A percentile compares a stretch with the other conserved stretches of the same genome.
phyloP scores from a whole-genome alignment of 345 rosid genomes.

The Arabis hirsuta region DNA sequence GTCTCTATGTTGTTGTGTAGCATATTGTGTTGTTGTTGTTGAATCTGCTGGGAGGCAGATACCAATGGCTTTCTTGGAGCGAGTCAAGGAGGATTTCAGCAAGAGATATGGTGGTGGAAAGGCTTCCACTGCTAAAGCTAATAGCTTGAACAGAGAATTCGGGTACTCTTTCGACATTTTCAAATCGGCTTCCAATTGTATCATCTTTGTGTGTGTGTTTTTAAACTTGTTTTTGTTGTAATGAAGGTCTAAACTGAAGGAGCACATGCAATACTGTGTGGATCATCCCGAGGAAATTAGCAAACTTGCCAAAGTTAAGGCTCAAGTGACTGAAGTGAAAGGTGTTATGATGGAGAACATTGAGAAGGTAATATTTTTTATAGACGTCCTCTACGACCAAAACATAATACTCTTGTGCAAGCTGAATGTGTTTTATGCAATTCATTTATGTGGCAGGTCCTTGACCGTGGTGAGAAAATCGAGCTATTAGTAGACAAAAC shows the following conservation, averaged over 20 bases:
- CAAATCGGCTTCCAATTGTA: neutral
- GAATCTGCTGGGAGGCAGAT: conserved; percentile 86
- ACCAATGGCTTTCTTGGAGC: conserved; percentile 86
- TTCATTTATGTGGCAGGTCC: conserved; percentile 56
- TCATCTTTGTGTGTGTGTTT: neutral
- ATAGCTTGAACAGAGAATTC: conserved; percentile 76
- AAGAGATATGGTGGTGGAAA: conserved; percentile 84
- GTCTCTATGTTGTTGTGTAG: conserved; percentile 46
- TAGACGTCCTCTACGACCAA: neutral
- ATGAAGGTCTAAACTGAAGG: conserved; percentile 80
- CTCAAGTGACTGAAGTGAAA: conserved; percentile 95
- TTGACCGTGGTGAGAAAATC: conserved; percentile 97
- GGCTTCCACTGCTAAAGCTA: conserved; percentile 74
- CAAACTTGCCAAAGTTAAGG: conserved; percentile 93
- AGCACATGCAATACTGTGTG: conserved; percentile 84
- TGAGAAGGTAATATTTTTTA: conserved; percentile 63
- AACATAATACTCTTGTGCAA: neutral
- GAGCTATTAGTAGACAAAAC: conserved; percentile 96
- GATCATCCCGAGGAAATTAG: conserved; percentile 94
- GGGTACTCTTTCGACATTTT: conserved; percentile 46
- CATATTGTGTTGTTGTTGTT: conserved; percentile 85
- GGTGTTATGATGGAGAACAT: conserved; percentile 99
- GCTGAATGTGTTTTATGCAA: conserved; percentile 20
- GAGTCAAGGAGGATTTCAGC: conserved; percentile 82
- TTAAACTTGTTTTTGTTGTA: conserved; percentile 17